Conservation (phyloP, 2,329 filamentous ascomycete genomes). For the Didymella lethalis region DNA sequence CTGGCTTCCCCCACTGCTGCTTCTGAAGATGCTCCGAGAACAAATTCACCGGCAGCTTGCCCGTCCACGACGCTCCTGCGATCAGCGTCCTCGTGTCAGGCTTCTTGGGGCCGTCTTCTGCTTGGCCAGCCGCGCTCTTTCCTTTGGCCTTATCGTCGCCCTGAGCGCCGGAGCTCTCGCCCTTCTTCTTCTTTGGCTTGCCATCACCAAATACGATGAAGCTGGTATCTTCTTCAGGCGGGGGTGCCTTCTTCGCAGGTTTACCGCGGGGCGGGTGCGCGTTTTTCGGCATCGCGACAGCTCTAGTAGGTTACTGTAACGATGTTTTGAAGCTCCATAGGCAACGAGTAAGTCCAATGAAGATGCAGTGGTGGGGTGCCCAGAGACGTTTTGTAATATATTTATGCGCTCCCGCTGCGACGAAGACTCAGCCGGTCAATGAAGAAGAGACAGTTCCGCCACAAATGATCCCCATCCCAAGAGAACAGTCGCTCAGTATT, state of each 20-base stretch:
- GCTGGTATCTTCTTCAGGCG: constrained; percentile 58
- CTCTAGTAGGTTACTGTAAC: constrained; percentile 8
- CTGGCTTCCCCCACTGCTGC: constrained; percentile 92
- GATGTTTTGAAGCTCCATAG: constrained; percentile 18
- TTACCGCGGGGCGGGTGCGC: constrained; percentile 56
- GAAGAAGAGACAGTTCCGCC: neutral
- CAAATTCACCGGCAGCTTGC: constrained; percentile 92
- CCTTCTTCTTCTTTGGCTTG: constrained; percentile 54
- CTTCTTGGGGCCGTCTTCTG: constrained; percentile 61
- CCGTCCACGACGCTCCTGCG: constrained; percentile 95
- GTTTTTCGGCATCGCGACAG: constrained; percentile 57
- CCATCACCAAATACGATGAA: constrained; percentile 59
- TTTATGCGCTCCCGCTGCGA: constrained; percentile 27
- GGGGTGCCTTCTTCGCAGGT: constrained; percentile 51
- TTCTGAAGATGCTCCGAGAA: constrained; percentile 95
- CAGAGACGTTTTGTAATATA: constrained; percentile 15
- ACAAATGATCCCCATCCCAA: neutral
- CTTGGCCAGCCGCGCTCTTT: constrained; percentile 35
- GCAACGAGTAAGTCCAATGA: constrained; percentile 1
- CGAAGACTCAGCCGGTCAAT: constrained; percentile 27
- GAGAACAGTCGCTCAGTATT: constrained; percentile 5
- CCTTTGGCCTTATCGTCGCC: constrained; percentile 46
- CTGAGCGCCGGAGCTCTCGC: constrained; percentile 28
- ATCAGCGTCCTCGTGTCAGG: constrained; percentile 78
- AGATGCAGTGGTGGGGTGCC: constrained; percentile 4